Conservation (phyloP, 495 filamentous ascomycete genomes). For the Aspergillus diversus region DNA sequence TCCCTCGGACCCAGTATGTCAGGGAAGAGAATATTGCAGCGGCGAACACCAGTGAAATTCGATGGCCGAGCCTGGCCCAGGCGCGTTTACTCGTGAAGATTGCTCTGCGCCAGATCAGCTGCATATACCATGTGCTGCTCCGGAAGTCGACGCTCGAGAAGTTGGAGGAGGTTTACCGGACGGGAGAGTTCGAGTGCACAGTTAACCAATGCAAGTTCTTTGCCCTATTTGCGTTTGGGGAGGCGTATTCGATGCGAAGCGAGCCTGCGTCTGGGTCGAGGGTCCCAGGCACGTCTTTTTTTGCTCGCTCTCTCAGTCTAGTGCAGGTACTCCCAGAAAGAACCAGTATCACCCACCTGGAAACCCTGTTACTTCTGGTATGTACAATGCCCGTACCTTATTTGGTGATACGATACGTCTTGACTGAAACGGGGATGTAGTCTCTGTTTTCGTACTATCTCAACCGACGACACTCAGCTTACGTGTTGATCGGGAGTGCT, state of each 20-base stretch:
- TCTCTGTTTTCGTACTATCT: constrained; percentile 50
- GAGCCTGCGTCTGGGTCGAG: constrained; percentile 39
- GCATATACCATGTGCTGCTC: constrained; percentile 47
- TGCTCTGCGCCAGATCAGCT: constrained; percentile 45
- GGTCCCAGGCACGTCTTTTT: constrained; percentile 49
- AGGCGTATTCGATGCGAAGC: constrained; percentile 46
- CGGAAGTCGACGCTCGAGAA: constrained; percentile 47
- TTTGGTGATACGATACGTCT: not conserved
- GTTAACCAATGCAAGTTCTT: constrained; percentile 50
- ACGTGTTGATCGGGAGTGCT: constrained; percentile 45
- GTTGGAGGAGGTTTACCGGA: constrained; percentile 48
- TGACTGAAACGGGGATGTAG: constrained; percentile 18
- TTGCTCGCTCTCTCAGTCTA: constrained; percentile 46
- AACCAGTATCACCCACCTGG: constrained; percentile 47
- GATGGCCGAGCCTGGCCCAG: constrained; percentile 47
- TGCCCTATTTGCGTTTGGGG: constrained; percentile 48
- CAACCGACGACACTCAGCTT: constrained; percentile 49
- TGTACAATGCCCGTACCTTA: constrained; percentile 6
- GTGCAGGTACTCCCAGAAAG: constrained; percentile 47
- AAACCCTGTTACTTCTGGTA: constrained; percentile 45
- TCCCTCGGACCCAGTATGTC: constrained; percentile 47
- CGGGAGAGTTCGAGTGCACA: constrained; percentile 36
- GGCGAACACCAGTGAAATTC: constrained; percentile 35
- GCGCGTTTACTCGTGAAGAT: constrained; percentile 46
- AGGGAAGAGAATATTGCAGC: constrained; percentile 40